Conservation (phyloP, 75 land plant genomes). For the Gnetum montanum region DNA sequence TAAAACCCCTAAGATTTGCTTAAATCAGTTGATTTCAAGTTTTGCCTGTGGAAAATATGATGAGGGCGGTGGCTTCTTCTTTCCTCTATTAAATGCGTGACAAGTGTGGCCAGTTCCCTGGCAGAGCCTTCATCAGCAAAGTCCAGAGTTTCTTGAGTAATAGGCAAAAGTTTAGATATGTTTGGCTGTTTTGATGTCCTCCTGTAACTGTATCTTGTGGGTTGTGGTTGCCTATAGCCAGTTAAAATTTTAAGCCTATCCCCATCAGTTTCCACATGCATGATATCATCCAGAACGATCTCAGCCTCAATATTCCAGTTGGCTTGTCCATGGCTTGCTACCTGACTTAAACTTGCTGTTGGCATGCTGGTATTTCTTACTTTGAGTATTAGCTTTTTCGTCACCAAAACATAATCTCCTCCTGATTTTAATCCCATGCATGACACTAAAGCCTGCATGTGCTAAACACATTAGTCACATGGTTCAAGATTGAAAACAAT, state of each 20-base stretch:
- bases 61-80: not conserved
- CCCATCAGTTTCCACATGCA: conserved; percentile 54
- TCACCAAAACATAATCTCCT: conserved; percentile 67
- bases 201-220: conserved; percentile 3
- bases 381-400: conserved; percentile 45
- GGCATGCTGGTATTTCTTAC: conserved; percentile 39
- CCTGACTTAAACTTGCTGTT: conserved; percentile 25
- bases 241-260: conserved; percentile 51
- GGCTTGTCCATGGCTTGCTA: conserved; percentile 24
- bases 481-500: not conserved
- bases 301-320: conserved; percentile 61
- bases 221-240: conserved; percentile 34
- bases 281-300: conserved; percentile 55
- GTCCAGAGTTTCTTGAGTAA: conserved; percentile 47
- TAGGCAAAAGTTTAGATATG: conserved; percentile 24
- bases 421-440: conserved; percentile 51
- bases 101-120: conserved; percentile 22
- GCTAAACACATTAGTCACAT: not conserved
- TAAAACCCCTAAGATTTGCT: too few relatives aligned
- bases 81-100: conserved; percentile 26
- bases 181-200: conserved; percentile 13
- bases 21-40: conserved; percentile 7
- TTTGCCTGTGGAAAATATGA: not conserved
- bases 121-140: conserved; percentile 31
- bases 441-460: conserved; percentile 30